These are phyloP conservation scores for Penicillium paxilli DNA, from an alignment of 495 filamentous ascomycete genomes.

Conservation along the genomic window DNA sequence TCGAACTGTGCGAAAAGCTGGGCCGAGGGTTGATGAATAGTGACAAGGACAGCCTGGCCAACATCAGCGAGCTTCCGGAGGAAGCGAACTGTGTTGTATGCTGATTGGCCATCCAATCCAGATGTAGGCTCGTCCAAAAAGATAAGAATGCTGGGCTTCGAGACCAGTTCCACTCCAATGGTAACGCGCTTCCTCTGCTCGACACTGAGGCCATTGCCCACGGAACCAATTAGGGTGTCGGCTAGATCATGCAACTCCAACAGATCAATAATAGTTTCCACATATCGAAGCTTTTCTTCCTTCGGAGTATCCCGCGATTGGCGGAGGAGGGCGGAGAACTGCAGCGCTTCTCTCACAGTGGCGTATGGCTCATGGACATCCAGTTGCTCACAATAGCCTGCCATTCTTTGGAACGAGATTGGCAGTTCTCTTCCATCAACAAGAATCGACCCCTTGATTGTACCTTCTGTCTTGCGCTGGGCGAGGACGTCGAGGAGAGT, in stretches of 20 bases:
- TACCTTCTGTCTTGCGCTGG: constrained; percentile 80
- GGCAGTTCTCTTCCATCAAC: constrained; percentile 79
- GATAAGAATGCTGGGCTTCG: constrained; percentile 65
- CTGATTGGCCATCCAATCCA: constrained; percentile 63
- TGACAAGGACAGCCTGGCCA: constrained; percentile 70
- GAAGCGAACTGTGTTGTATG: constrained; percentile 65
- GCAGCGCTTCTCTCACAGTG: constrained; percentile 61
- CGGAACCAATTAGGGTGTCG: constrained; percentile 52
- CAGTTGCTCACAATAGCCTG: constrained; percentile 60
- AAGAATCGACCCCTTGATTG: constrained; percentile 80
- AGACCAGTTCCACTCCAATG: constrained; percentile 56
- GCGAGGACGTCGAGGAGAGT: constrained; percentile 53
- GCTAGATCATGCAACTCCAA: constrained; percentile 58
- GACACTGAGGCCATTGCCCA: constrained; percentile 54
- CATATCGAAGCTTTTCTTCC: constrained; percentile 60
- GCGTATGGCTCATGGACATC: constrained; percentile 60
- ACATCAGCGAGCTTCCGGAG: constrained; percentile 63
- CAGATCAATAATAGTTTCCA: constrained; percentile 56
- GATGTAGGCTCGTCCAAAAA: constrained; percentile 81
- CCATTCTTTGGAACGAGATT: constrained; percentile 72
- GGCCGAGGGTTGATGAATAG: constrained; percentile 75
- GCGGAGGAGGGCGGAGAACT: constrained; percentile 59
- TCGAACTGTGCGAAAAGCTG: constrained; percentile 75
- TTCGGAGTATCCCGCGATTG: constrained; percentile 51
- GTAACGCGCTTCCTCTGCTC: constrained; percentile 64